A percentile compares a stretch with the other conserved stretches of the same genome.
These are phyloP conservation scores for Ambrosiella beaveri DNA, from an alignment of 2,329 filamentous ascomycete genomes.

Conservation along the genomic window DNA sequence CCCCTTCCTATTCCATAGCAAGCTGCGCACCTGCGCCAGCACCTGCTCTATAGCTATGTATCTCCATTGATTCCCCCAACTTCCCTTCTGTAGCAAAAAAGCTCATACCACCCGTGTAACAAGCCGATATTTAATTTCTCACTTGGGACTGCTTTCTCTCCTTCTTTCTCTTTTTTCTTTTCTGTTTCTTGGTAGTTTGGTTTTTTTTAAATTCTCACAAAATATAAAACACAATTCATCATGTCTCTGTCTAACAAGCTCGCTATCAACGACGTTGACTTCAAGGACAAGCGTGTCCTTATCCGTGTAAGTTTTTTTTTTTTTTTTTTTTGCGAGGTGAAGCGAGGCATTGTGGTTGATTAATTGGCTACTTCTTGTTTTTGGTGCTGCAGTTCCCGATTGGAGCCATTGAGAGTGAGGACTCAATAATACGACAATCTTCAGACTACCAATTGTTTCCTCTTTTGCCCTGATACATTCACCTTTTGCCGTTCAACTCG, in stretches of 20 bases:
- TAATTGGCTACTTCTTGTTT: not conserved
- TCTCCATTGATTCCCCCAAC: not conserved
- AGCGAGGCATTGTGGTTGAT: not conserved
- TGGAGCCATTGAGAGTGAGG: no score
- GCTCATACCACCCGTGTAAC: not conserved
- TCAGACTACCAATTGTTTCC: no score
- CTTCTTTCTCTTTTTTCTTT: not conserved
- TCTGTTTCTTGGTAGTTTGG: not conserved
- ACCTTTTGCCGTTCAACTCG: no score
- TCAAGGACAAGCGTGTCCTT: conserved; percentile 96
- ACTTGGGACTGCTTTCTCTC: not conserved
- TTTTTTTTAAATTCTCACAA: conserved; percentile 11
- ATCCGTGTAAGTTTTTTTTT: conserved; percentile 61
- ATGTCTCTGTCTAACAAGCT: conserved; percentile 99
- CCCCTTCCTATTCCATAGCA: no score
- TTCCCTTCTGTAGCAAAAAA: not conserved
- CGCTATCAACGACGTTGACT: conserved; percentile 84
- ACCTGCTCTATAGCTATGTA: not conserved
- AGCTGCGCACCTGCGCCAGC: no score
- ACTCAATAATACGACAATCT: no score
- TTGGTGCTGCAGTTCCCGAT: not conserved
- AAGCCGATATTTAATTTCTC: not conserved
- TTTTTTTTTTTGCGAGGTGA: not conserved
- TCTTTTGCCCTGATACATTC: no score
- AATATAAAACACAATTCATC: conserved; percentile 21